phyloP scores from a whole-genome alignment of 1,284 basidiomycete genomes.

The Gymnopus androsaceus region DNA sequence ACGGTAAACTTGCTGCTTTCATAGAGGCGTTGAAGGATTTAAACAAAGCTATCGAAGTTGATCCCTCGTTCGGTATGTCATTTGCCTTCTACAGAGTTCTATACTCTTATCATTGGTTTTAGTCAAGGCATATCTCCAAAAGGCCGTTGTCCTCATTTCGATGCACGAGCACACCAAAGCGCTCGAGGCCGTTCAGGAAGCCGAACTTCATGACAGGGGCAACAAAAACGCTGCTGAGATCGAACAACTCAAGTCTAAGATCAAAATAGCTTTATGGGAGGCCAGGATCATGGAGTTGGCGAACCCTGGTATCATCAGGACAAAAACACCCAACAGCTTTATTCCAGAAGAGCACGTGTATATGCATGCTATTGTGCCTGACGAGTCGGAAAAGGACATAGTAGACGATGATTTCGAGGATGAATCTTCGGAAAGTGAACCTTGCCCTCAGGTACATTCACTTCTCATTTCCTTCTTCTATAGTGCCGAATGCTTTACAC shows the following conservation, averaged over 20 bases:
- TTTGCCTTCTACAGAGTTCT: slow-evolving; percentile 8
- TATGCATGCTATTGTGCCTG: too few relatives aligned
- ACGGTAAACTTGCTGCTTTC: slow-evolving; percentile 92
- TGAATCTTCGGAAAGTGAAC: too few relatives aligned
- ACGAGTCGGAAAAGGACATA: too few relatives aligned
- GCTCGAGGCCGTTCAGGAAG: slow-evolving; percentile 78
- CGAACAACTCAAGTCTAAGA: slow-evolving; percentile 75
- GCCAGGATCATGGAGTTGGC: slow-evolving; percentile 91
- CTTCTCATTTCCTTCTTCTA: too few relatives aligned
- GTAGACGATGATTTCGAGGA: too few relatives aligned
- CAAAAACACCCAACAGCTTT: too few relatives aligned
- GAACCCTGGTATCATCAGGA: slow-evolving; percentile 90
- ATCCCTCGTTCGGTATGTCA: slow-evolving; percentile 76
- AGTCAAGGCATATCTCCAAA: slow-evolving; percentile 97
- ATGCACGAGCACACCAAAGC: slow-evolving; percentile 95
- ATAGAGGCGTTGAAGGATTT: slow-evolving; percentile 97
- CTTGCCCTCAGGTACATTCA: too few relatives aligned
- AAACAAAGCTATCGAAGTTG: slow-evolving; percentile 90
- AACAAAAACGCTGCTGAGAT: slow-evolving; percentile 84
- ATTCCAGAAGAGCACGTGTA: too few relatives aligned
- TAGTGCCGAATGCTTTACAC: too few relatives aligned
- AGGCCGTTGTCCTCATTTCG: slow-evolving; percentile 81
- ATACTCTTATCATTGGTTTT: background rate
- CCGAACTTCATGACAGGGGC: slow-evolving; percentile 74
- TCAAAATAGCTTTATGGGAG: slow-evolving; percentile 79